Evolutionary conservation across 352 stramenopile genomes (phyloP), one percentile per base, ranked within the genome.

Genomic region (Phytophthora podocarpi): DNA sequence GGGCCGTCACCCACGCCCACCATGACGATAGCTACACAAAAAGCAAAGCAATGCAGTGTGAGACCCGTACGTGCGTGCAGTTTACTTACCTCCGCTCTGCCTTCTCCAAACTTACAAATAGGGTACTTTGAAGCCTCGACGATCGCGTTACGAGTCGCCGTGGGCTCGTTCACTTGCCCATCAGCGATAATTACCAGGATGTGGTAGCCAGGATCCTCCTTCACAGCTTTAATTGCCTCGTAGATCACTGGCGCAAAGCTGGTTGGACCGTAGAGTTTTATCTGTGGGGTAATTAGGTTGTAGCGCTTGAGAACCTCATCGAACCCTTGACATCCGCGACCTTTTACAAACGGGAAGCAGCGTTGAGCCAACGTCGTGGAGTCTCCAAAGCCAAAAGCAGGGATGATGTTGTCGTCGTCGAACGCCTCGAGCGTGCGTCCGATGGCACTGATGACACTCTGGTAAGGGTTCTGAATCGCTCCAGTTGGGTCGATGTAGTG

Each of bases 321-420:
- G 57, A 91, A 89, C 0, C 82, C 82, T 10, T 67, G 62, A 36
- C 74, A 90, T 3, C 73, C 72, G 3, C 43, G 50, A 12, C 64
- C 58, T 13, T 40, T 11, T 5, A 48, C 37, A 13, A 93, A 82
- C 4, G 78, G 59, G 55, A 89, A 90, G 28, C 74, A 87, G 9
- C 28, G 16, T 13, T 82, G 53, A 15, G 51, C 76, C 26, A 80
- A 74, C 6, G 80, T 90, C 1, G 43, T 72, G 28, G 74, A 60
- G 30, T 93, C 84, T 7, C 82, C 84, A 40, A 93, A 93, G 0
- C 75, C 81, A 46, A 76, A 90, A 9, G 78, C 73, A 21, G 85
- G 80, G 39, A 91, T 90, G 49, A 93, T 78, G 45, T 87, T 89
- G 67, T 93, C 85, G 41, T 93, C 85, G 64, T 91, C 85, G 37